Evolutionary conservation across 2,329 filamentous ascomycete genomes (phyloP), one percentile per base, ranked within the genome.

Genomic region (Coniochaeta sp.): DNA sequence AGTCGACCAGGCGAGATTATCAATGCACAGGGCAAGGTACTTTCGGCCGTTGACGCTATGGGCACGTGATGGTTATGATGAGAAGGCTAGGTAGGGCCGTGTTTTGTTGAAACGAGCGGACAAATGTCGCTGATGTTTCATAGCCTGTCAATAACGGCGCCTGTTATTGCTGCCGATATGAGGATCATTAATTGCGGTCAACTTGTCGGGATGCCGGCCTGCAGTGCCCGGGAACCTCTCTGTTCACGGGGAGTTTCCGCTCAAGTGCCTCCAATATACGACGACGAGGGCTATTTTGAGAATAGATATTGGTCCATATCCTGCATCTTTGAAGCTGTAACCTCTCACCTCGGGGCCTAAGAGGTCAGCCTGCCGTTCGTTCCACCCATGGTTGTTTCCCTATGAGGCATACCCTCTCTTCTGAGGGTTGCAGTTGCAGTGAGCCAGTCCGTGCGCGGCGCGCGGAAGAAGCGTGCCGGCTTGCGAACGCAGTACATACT

Each of bases 31-130:
- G 34, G 34, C 34, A 36, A 12, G 6, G 34, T 22, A 7, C 54
- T 56, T 14, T 56, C 54, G 54, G 54, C 54, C 54, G 54, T 56
- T 56, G 24, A 38, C 54, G 54, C 54, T 56, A 56, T 56, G 54
- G 52, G 52, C 30, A 16, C 30, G 34, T 55, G 26, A 47, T 47
- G 42, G 42, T 47, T 47, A 22, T 47, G 19, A 22, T 19, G 42
- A 26, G 19, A 47, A 26, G 19, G 34, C 34, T 6, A 32, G 17
- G 10, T 8, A 42, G 7, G 12, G 16, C 24, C 16, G 50, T 30
- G 50, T 22, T 30, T 54, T 36, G 34, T 36, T 36, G 47, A 36
- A 36, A 36, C 24, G 28, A 10, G 16, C 14, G 7, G 24, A 7
- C 22, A 7, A 54, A 22, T n/a, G 47, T 19, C 30, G 30, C 54